Conservation (phyloP, 805 yeast genomes). For the Phaffomyces antillensis region DNA sequence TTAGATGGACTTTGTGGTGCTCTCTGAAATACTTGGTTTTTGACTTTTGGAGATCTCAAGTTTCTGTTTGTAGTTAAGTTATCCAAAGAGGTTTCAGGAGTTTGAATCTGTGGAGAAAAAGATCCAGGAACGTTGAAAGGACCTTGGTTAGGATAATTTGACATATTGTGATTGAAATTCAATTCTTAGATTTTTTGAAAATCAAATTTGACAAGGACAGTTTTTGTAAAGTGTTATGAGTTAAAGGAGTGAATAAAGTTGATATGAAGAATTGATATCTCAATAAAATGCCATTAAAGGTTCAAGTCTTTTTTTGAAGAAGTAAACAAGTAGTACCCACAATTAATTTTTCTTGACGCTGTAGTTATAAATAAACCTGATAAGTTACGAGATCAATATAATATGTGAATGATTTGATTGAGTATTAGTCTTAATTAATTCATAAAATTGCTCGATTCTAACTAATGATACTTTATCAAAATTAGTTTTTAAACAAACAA, state of each 20-base stretch:
- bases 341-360: no score
- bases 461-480: no score
- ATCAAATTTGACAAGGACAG: background rate
- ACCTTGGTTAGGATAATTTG: background rate
- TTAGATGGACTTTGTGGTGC: background rate
- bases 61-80: background rate
- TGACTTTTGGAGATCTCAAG: background rate
- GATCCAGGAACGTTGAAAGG: slow-evolving; percentile 9
- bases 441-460: no score
- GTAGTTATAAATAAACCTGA: no score
- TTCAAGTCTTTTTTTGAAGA: no score
- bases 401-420: no score
- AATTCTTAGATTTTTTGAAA: background rate
- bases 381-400: no score
- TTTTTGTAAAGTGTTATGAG: background rate
- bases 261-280: background rate
- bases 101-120: background rate
- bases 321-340: no score
- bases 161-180: background rate
- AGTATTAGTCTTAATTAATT: no score
- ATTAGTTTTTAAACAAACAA: no score
- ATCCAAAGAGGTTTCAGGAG: background rate
- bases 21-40: background rate
- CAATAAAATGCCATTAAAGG: background rate
- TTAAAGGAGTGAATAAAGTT: slow-evolving; percentile 6